A percentile compares a stretch with the other conserved stretches of the same genome.
phyloP scores from a whole-genome alignment of 176 grass and related monocot genomes.

The Phoenix roebelenii region DNA sequence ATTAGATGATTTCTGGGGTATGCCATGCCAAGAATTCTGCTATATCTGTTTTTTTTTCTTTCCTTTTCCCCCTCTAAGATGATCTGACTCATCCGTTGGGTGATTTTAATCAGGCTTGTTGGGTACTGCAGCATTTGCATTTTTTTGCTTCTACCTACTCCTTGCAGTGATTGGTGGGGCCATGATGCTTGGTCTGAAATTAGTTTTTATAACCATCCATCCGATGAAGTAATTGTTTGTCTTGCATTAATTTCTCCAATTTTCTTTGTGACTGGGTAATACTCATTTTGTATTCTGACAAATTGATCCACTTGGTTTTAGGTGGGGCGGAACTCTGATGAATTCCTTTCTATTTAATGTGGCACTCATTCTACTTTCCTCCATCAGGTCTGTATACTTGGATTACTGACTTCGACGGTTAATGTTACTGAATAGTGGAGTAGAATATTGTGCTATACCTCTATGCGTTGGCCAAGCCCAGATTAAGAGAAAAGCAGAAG shows the following conservation, averaged over 20 bases:
- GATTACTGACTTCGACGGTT: too few relatives aligned
- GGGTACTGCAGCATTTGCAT: constrained; percentile 93
- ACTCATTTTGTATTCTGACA: constrained; percentile 3
- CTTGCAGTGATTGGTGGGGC: constrained; percentile 95
- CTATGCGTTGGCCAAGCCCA: too few relatives aligned
- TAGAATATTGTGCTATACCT: too few relatives aligned
- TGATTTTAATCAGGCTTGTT: constrained; percentile 65
- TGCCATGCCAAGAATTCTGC: constrained; percentile 9
- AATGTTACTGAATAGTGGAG: too few relatives aligned
- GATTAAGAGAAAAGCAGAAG: too few relatives aligned
- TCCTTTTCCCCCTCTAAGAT: background rate
- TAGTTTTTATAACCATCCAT: constrained; percentile 99
- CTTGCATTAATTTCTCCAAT: background rate
- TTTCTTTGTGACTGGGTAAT: too few relatives aligned
- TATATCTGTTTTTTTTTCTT: constrained; percentile 18
- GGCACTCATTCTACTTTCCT: constrained; percentile 89
- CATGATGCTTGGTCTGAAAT: constrained; percentile 96
- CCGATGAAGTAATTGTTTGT: constrained; percentile 82
- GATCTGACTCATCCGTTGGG: background rate
- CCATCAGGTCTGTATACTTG: constrained; percentile 61
- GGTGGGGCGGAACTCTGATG: constrained; percentile 97
- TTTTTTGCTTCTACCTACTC: constrained; percentile 99
- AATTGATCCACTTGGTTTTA: constrained; percentile 21
- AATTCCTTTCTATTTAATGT: constrained; percentile 99
- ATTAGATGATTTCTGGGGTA: constrained; percentile 92